These are phyloP conservation scores for Panaeolus cyanescens DNA, from an alignment of 768 basidiomycete species.

Conservation along the genomic window DNA sequence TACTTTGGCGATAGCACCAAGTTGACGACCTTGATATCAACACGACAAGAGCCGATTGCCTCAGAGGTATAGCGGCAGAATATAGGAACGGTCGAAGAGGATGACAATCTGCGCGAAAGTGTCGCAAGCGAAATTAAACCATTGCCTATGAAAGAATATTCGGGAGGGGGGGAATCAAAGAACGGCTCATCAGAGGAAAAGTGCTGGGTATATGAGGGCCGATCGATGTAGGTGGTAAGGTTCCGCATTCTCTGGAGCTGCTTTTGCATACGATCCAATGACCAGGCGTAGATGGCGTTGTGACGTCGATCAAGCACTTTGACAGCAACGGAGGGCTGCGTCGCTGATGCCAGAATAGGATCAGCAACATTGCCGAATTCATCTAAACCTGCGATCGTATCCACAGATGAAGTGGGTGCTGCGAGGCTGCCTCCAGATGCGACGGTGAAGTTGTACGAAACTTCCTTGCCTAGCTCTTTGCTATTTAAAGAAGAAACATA, in stretches of 20 bases:
- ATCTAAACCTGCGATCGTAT: conserved; percentile 83
- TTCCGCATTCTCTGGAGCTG: conserved; percentile 94
- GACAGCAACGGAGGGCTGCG: conserved; percentile 83
- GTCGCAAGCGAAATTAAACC: conserved; percentile 82
- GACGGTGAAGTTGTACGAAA: conserved; percentile 91
- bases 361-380: conserved; percentile 95
- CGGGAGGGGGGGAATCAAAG: conserved; percentile 83
- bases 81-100: conserved; percentile 79
- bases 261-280: conserved; percentile 82
- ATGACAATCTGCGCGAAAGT: conserved; percentile 74
- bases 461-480: conserved; percentile 84
- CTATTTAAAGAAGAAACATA: conserved; percentile 37
- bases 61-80: conserved; percentile 94
- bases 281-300: conserved; percentile 90
- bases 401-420: conserved; percentile 79
- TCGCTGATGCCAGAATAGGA: conserved; percentile 67
- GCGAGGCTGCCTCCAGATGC: conserved; percentile 81
- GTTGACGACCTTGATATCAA: conserved; percentile 81
- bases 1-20: conserved; percentile 63
- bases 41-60: conserved; percentile 92
- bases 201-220: conserved; percentile 91
- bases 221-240: conserved; percentile 84
- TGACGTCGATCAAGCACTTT: conserved; percentile 91
- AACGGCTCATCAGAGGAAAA: conserved; percentile 94
- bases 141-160: conserved; percentile 92